Evolutionary conservation across 78 protist genomes (phyloP).

Genomic region (Dictyostelium citrinum): DNA sequence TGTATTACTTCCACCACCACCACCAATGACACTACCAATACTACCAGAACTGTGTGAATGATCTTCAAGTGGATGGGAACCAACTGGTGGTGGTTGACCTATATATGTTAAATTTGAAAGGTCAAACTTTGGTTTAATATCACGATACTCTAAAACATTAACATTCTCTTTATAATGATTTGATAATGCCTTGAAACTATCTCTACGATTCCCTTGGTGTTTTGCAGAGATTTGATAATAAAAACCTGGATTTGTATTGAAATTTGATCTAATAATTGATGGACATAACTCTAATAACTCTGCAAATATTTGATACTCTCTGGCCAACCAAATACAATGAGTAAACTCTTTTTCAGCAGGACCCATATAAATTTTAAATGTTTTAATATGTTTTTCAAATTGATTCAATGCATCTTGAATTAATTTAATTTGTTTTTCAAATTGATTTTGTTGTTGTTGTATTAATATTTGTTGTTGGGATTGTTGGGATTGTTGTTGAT

Average conservation of each 20-base stretch:
- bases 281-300: conserved; percentile 60
- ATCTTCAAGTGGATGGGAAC: conserved; percentile 34
- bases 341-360: conserved; percentile 50
- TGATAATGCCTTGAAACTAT: conserved; percentile 4
- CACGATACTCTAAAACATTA: neutral
- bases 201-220: conserved; percentile 13
- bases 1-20: neutral
- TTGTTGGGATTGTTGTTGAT: neutral
- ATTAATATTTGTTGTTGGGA: neutral
- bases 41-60: too few relatives aligned
- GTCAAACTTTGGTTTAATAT: conserved; percentile 20
- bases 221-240: conserved; percentile 69
- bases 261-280: neutral
- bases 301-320: conserved; percentile 77
- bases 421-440: neutral
- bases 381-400: conserved; percentile 63
- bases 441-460: neutral
- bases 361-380: conserved; percentile 33
- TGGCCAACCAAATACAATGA: conserved; percentile 60
- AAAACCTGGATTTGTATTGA: conserved; percentile 30
- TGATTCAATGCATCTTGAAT: conserved; percentile 48
- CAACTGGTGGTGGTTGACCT: conserved; percentile 73
- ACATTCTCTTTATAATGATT: neutral
- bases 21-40: neutral
- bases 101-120: conserved; percentile 1